Conservation (phyloP, 352 stramenopile genomes). For the Phytophthora macrochlamydospora region DNA sequence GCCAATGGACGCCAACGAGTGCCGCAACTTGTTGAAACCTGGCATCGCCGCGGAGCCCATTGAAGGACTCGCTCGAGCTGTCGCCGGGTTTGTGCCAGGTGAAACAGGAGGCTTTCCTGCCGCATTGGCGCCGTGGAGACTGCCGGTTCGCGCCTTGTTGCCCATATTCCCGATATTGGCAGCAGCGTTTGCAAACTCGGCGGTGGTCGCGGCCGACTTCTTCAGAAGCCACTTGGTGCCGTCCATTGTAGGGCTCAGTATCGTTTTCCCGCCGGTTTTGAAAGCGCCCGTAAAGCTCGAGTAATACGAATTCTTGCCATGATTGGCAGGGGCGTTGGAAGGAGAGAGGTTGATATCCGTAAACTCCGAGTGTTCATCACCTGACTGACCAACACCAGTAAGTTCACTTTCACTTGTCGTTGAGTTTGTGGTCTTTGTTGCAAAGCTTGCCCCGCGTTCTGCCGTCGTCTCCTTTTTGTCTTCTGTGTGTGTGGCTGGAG, state of each 20-base stretch:
- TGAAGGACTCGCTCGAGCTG: constrained; percentile 5
- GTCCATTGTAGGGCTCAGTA: constrained; percentile 67
- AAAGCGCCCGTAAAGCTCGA: constrained; percentile 71
- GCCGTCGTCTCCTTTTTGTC: constrained; percentile 20
- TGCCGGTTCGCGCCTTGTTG: constrained; percentile 28
- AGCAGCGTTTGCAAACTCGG: constrained; percentile 34
- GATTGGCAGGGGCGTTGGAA: constrained; percentile 4
- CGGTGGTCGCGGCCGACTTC: constrained; percentile 45
- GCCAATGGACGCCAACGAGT: constrained; percentile 65
- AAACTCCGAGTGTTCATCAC: constrained; percentile 14
- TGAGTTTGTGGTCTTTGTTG: constrained; percentile 15
- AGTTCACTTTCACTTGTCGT: constrained; percentile 11
- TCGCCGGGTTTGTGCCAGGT: constrained; percentile 16
- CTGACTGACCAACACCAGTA: constrained; percentile 2
- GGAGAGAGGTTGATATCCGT: constrained; percentile 34
- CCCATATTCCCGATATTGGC: constrained; percentile 33
- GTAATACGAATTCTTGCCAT: constrained; percentile 53
- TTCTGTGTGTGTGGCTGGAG: not conserved
- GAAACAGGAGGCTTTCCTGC: constrained; percentile 8
- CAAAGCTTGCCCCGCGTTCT: constrained; percentile 15
- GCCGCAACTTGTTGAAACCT: constrained; percentile 62
- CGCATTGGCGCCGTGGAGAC: constrained; percentile 15
- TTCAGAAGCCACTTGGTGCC: constrained; percentile 82
- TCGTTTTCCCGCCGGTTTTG: constrained; percentile 72
- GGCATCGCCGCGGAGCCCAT: constrained; percentile 24